Base-by-base conservation (phyloP, 495 filamentous ascomycete genomes). In the Penicillium bovifimosum region DNA sequence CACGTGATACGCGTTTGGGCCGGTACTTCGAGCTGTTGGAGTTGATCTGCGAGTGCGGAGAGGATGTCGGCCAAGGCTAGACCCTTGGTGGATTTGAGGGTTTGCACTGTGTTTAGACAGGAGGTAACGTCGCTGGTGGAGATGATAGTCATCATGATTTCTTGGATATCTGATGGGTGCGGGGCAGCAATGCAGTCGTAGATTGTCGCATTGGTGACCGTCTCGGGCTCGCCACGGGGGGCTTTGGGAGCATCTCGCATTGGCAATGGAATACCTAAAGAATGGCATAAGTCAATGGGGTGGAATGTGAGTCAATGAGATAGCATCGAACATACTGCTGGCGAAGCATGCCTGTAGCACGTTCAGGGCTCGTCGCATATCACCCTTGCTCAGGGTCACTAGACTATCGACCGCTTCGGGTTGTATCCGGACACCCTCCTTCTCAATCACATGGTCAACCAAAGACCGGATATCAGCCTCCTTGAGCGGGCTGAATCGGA, bases 111-210 rank as follows among this genome's bases (percentile, higher is more conserved):
- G 18, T 82, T 81, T 35, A 98, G 76, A 59, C 91, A 95, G 2
- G 86, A 86, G 0, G 86, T 95, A 14, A 97, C 85, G 60, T 97
- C 91, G 41, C 83, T 80, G 3, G 85, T 95, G 14, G 76, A 82
- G 5, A 97, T 80, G 26, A 98, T 80, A 3, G 90, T 96, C 53
- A 82, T 76, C 46, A 87, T 76, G 54, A 98, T 98, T 55, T 86
- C 78, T 59, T 81, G 75, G 58, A 97, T 96, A 62, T 96, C 93
- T 1, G 81, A 79, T 0, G 93, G 95, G 62, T 93, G 92, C 8
- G 93, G 93, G 0, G 93, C 90, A 27, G 95, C 95, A 64, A 99
- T 93, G 68, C 93, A 99, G 70, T 95, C 88, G 75, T 95, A 97
- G 63, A 99, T 96, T 6, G 91, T 91, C 38, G 85, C 79, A 55